These are phyloP conservation scores for Chalciporus piperatus DNA, from an alignment of 768 basidiomycete species.

Conservation along the genomic window DNA sequence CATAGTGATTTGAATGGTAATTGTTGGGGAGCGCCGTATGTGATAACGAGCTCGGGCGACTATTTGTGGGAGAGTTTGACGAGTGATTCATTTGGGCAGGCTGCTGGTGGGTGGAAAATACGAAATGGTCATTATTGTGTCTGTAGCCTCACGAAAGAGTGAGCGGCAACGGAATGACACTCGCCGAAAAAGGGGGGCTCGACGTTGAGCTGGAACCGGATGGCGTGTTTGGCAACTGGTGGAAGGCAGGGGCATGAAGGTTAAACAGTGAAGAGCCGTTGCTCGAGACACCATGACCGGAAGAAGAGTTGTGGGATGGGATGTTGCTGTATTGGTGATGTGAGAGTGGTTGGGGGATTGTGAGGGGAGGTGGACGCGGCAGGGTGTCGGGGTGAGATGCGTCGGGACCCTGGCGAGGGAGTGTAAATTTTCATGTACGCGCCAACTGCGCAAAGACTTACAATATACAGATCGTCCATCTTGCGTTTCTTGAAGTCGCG, in stretches of 20 bases:
- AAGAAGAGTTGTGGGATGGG: slow-evolving; percentile 39
- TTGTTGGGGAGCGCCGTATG: slow-evolving; percentile 39
- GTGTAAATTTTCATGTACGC: background rate
- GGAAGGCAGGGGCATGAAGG: slow-evolving; percentile 57
- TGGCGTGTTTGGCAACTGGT: slow-evolving; percentile 63
- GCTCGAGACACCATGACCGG: slow-evolving; percentile 36
- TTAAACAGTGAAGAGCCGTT: slow-evolving; percentile 46
- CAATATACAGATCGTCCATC: slow-evolving; percentile 59
- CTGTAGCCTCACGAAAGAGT: slow-evolving; percentile 36
- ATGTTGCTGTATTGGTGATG: slow-evolving; percentile 49
- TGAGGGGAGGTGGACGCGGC: slow-evolving; percentile 53
- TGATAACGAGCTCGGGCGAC: slow-evolving; percentile 42
- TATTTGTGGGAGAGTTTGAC: slow-evolving; percentile 48
- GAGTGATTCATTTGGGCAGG: slow-evolving; percentile 66
- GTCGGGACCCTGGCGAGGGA: slow-evolving; percentile 41
- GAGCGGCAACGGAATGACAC: slow-evolving; percentile 49
- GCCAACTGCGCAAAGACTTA: slow-evolving; percentile 15
- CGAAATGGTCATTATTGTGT: slow-evolving; percentile 50
- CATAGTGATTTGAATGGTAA: slow-evolving; percentile 48
- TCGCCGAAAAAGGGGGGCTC: slow-evolving; percentile 85
- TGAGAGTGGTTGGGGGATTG: slow-evolving; percentile 54
- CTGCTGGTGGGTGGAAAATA: slow-evolving; percentile 48
- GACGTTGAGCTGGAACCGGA: slow-evolving; percentile 72
- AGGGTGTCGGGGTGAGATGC: slow-evolving; percentile 37
- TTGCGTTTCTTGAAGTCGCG: slow-evolving; percentile 64